Percentiles rank a stretch among this genome's conserved stretches.
phyloP scores from a whole-genome alignment of 306 rosid genomes.

The Styphnolobium japonicum region DNA sequence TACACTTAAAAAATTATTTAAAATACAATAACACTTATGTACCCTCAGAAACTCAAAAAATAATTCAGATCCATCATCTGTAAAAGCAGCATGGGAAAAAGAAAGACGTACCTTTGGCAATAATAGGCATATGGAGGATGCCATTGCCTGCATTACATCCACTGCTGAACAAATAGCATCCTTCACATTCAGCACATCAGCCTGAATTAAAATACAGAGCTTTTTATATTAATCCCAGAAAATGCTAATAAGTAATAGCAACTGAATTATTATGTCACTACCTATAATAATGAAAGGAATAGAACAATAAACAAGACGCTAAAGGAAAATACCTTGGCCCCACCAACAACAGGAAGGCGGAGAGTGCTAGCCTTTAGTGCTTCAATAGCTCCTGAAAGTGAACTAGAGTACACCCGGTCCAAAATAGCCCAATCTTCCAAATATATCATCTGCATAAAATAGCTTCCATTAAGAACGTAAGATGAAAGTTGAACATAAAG shows the following conservation, averaged over 20 bases:
- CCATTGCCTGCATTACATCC: constrained; percentile 96
- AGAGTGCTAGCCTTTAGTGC: constrained; percentile 92
- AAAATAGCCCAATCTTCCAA: constrained; percentile 81
- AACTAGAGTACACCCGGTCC: constrained; percentile 73
- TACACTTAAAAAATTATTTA: neutral
- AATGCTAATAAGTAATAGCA: neutral
- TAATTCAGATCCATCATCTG: neutral
- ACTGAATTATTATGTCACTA: neutral
- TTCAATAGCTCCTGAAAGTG: constrained; percentile 82
- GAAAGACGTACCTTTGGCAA: constrained; percentile 58
- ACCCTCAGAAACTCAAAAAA: neutral
- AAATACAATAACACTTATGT: neutral
- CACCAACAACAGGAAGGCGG: constrained; percentile 87
- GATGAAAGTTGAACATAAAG: neutral
- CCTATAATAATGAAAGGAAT: neutral
- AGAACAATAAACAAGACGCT: neutral
- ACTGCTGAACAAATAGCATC: constrained; percentile 88
- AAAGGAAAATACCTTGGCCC: constrained; percentile 72
- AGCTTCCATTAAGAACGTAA: constrained; percentile 13
- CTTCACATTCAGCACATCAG: constrained; percentile 68
- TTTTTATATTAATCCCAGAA: constrained; percentile 5
- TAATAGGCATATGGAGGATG: constrained; percentile 69
- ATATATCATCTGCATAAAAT: constrained; percentile 55
- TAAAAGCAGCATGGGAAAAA: neutral
- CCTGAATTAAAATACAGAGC: constrained; percentile 46